Evolutionary conservation across 257 asterid species (phyloP).

Genomic region (Nicotiana tabacum): DNA sequence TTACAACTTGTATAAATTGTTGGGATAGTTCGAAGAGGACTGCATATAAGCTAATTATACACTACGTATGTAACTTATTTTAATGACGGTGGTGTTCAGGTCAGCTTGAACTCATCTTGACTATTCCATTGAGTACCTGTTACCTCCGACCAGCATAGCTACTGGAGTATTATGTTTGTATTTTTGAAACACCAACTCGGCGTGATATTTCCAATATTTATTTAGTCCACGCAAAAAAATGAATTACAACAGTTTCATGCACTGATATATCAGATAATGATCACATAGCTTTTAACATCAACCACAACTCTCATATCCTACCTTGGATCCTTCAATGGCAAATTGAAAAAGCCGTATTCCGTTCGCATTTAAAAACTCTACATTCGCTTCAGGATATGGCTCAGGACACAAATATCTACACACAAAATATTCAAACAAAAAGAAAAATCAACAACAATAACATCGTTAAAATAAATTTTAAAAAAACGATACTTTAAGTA

Average conservation of each 20-base stretch:
- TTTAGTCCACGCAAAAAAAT: background rate
- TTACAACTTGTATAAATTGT: background rate
- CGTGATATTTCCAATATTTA: background rate
- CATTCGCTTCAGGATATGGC: constrained; percentile 72
- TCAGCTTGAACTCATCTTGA: too few species aligned
- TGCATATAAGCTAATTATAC: background rate
- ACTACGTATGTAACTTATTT: background rate
- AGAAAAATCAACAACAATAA: background rate
- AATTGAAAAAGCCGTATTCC: constrained; percentile 81
- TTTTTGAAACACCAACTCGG: background rate
- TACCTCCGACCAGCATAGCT: too few species aligned
- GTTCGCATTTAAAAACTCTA: constrained; percentile 56
- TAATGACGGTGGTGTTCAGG: too few species aligned
- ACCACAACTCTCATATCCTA: background rate
- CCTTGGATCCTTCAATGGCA: constrained; percentile 89
- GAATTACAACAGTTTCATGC: background rate
- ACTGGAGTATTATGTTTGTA: background rate
- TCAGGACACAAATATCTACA: constrained; percentile 83
- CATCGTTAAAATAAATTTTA: background rate
- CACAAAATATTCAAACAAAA: constrained; percentile 36
- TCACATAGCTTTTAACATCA: background rate
- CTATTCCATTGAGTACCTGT: too few species aligned
- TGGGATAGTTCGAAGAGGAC: background rate
- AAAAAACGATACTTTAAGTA: background rate
- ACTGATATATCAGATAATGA: background rate